Conservation (phyloP, 2,329 filamentous ascomycete genomes). For the Fusarium xyrophilum region DNA sequence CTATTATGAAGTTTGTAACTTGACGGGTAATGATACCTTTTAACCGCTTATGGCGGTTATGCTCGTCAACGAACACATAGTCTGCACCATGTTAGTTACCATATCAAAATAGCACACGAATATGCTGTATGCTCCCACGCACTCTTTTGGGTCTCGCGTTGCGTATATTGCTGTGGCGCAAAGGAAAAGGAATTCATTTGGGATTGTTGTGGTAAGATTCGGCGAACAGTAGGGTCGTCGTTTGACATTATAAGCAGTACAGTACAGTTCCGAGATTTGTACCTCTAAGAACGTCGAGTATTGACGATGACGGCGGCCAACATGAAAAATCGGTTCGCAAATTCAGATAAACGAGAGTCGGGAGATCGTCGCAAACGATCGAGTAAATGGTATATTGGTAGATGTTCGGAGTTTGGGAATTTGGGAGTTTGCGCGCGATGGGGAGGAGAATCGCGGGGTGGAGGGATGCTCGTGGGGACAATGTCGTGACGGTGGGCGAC, state of each 20-base stretch:
- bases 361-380: slow-evolving; percentile 6
- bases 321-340: slow-evolving; percentile 44
- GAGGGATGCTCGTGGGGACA: slow-evolving; percentile 31
- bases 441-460: slow-evolving; percentile 32
- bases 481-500: slow-evolving; percentile 26
- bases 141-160: slow-evolving; percentile 85
- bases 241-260: slow-evolving; percentile 59
- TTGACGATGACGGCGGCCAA: slow-evolving; percentile 31
- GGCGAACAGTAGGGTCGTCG: slow-evolving; percentile 65
- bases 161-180: slow-evolving; percentile 63
- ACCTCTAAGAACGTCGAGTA: slow-evolving; percentile 35
- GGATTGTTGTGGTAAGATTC: slow-evolving; percentile 68
- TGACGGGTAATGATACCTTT: slow-evolving; percentile 70
- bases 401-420: slow-evolving; percentile 5
- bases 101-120: background rate
- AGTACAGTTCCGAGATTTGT: slow-evolving; percentile 34
- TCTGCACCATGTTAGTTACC: slow-evolving; percentile 60
- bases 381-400: slow-evolving; percentile 5
- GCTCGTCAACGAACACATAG: slow-evolving; percentile 99
- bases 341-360: slow-evolving; percentile 10
- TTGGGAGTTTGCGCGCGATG: slow-evolving; percentile 22
- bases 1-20: background rate
- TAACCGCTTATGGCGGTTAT: slow-evolving; percentile 95
- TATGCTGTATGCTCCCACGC: slow-evolving; percentile 48
- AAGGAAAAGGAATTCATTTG: slow-evolving; percentile 77